Percentiles rank a stretch among this genome's conserved stretches.
phyloP scores from a whole-genome alignment of 768 basidiomycete species.

The Boletus rubroflammeus region DNA sequence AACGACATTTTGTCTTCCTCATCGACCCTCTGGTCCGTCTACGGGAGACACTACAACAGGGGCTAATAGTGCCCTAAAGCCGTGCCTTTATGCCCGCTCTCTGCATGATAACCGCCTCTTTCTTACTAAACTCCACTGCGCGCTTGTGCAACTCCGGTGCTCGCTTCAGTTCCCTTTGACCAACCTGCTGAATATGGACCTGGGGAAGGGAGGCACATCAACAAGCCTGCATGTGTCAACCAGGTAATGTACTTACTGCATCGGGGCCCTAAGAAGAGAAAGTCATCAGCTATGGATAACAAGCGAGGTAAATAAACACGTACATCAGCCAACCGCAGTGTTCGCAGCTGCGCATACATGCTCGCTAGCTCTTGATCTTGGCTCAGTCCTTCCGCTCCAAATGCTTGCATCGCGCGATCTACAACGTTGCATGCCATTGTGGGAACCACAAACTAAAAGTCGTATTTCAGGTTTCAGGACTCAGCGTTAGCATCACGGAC shows the following conservation, averaged over 20 bases:
- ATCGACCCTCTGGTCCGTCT: not conserved
- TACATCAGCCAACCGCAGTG: slow-evolving; percentile 85
- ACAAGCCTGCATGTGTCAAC: not conserved
- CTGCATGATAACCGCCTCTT: slow-evolving; percentile 56
- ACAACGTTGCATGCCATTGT: slow-evolving; percentile 83
- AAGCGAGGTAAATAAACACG: slow-evolving; percentile 24
- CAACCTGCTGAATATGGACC: slow-evolving; percentile 96
- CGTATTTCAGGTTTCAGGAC: not conserved
- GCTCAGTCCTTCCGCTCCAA: slow-evolving; percentile 93
- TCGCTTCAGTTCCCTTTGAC: slow-evolving; percentile 81
- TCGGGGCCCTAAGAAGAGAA: slow-evolving; percentile 61
- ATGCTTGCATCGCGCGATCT: slow-evolving; percentile 94
- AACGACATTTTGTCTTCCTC: not conserved
- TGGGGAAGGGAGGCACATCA: slow-evolving; percentile 30
- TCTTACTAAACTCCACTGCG: slow-evolving; percentile 52
- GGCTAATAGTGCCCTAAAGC: slow-evolving; percentile 33
- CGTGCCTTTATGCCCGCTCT: slow-evolving; percentile 59
- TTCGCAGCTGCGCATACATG: slow-evolving; percentile 77
- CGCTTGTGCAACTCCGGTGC: slow-evolving; percentile 58
- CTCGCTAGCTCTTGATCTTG: slow-evolving; percentile 84
- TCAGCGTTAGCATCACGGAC: not conserved
- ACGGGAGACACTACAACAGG: not conserved
- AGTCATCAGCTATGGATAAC: not conserved
- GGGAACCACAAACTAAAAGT: slow-evolving; percentile 85
- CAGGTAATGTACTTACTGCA: slow-evolving; percentile 45